Evolutionary conservation across 2,329 filamentous ascomycete genomes (phyloP), one percentile per base, ranked within the genome.

Genomic region (Ceratocystis papillata): DNA sequence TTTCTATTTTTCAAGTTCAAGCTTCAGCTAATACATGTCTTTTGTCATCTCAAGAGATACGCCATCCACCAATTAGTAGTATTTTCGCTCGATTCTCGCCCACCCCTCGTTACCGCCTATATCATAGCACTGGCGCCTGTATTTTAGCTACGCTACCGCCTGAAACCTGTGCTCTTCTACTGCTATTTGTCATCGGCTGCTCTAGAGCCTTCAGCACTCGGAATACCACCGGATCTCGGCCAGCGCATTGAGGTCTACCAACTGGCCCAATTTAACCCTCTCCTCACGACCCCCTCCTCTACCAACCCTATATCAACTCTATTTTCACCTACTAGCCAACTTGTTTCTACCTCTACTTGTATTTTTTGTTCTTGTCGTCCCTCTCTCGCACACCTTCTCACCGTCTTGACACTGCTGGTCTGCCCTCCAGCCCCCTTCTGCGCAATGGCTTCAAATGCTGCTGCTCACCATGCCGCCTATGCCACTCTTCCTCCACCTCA

Each of bases 371-470:
- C 20, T 53, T 15, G 20, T 57, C 8, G 1, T 46, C 41, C 57
- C 33, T 10, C 65, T 25, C 28, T 44, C 15, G 6, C 50, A 17
- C 37, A 45, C 37, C n/a, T 20, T 28, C 28, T 33, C 17, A 3
- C 44, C 57, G 45, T 25, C n/a, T 33, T 7, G 30, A 33, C 30
- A 33, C 30, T 33, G 30, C 30, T 33, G 30, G 33, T 46, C n/a
- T 41, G n/a, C 17, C n/a, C 7, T 50, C 15, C 37, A 41, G 50
- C 22, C 28, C 20, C 4, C n/a, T 41, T 50, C 15, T 25, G 22
- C 61, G 60, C 37, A 67, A 67, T 67, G 65, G 50, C 60, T 48
- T 59, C 61, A 37, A 59, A 53, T 44, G 61, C 61, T 22, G 60
- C 62, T 8, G 46, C 62, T n/a, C 55, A 61, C 55, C 44, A 65